phyloP scores from a whole-genome alignment of 2,329 filamentous ascomycete genomes.

The Curvularia sp. region DNA sequence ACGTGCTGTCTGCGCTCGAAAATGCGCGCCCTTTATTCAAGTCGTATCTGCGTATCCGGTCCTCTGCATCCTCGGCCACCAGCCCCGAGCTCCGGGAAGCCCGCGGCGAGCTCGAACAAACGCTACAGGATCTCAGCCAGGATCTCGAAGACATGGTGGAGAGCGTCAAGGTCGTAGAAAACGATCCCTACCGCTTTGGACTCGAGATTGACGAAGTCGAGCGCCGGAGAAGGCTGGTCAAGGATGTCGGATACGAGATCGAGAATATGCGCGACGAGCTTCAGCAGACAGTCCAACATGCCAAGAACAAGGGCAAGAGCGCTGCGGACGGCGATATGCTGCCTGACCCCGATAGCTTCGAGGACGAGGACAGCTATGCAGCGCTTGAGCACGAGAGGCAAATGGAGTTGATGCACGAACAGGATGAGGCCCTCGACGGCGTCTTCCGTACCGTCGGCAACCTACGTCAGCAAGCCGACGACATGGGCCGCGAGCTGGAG shows the following conservation, averaged over 20 bases:
- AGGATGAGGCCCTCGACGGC: slow-evolving; percentile 90
- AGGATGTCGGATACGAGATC: slow-evolving; percentile 87
- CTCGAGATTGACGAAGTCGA: slow-evolving; percentile 82
- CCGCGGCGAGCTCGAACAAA: slow-evolving; percentile 78
- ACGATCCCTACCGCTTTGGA: slow-evolving; percentile 85
- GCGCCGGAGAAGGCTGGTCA: slow-evolving; percentile 80
- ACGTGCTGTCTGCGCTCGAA: slow-evolving; percentile 84
- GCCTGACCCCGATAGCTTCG: slow-evolving; percentile 67
- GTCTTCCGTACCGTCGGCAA: slow-evolving; percentile 95
- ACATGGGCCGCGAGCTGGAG: slow-evolving; percentile 95
- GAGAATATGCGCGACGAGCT: slow-evolving; percentile 89
- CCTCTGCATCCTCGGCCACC: slow-evolving; percentile 72
- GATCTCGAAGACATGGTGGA: slow-evolving; percentile 89
- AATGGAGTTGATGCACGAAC: slow-evolving; percentile 88
- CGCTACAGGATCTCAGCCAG: slow-evolving; percentile 73
- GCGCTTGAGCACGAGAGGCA: slow-evolving; percentile 93
- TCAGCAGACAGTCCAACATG: slow-evolving; percentile 61
- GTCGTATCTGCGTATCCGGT: slow-evolving; percentile 94
- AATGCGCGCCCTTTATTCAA: slow-evolving; percentile 86
- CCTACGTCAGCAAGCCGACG: slow-evolving; percentile 85
- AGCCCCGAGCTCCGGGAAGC: slow-evolving; percentile 70
- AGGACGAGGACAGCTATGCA: slow-evolving; percentile 68
- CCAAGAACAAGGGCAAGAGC: slow-evolving; percentile 48
- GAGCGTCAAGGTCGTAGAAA: slow-evolving; percentile 85
- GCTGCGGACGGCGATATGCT: slow-evolving; percentile 57